A percentile compares a stretch with the other conserved stretches of the same genome.
Evolutionary conservation across 1,139 yeast genomes (phyloP).

Genomic region (Candida albicans): DNA sequence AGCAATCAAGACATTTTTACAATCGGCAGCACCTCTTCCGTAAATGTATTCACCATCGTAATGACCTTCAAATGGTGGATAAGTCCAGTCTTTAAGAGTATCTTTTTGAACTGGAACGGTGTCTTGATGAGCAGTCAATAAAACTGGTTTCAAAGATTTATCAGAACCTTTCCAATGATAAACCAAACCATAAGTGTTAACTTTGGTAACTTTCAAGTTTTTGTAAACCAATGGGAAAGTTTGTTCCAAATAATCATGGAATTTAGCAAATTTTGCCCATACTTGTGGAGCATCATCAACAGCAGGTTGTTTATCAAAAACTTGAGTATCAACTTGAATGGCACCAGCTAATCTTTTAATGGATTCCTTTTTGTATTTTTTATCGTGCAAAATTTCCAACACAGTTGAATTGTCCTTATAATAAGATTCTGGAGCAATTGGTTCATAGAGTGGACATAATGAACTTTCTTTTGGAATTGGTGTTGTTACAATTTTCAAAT

Average conservation of each 20-base stretch:
- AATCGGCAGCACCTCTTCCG: slow-evolving; percentile 46
- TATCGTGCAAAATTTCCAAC: slow-evolving; percentile 30
- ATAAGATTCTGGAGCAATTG: slow-evolving; percentile 32
- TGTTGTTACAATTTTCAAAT: slow-evolving; percentile 23
- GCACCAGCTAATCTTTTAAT: slow-evolving; percentile 42
- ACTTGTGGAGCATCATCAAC: slow-evolving; percentile 36
- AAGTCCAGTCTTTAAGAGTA: slow-evolving; percentile 59
- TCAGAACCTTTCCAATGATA: slow-evolving; percentile 66
- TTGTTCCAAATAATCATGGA: slow-evolving; percentile 54
- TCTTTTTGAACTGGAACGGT: slow-evolving; percentile 76
- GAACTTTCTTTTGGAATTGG: slow-evolving; percentile 19
- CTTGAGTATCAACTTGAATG: slow-evolving; percentile 45
- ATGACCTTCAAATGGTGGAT: slow-evolving; percentile 69
- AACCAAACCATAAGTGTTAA: slow-evolving; percentile 67
- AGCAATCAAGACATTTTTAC: slow-evolving; percentile 41
- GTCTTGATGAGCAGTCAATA: slow-evolving; percentile 79
- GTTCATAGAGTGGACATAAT: slow-evolving; percentile 32
- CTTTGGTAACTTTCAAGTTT: slow-evolving; percentile 49
- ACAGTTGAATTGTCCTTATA: slow-evolving; percentile 37
- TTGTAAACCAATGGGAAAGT: slow-evolving; percentile 62
- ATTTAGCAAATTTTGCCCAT: slow-evolving; percentile 47
- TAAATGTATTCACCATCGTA: slow-evolving; percentile 54
- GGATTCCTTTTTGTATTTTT: slow-evolving; percentile 34
- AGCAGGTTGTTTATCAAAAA: slow-evolving; percentile 45
- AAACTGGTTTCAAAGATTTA: slow-evolving; percentile 53